These are phyloP conservation scores for Cutaneotrichosporon cyanovorans DNA, from an alignment of 1,284 basidiomycete genomes.

Conservation along the genomic window DNA sequence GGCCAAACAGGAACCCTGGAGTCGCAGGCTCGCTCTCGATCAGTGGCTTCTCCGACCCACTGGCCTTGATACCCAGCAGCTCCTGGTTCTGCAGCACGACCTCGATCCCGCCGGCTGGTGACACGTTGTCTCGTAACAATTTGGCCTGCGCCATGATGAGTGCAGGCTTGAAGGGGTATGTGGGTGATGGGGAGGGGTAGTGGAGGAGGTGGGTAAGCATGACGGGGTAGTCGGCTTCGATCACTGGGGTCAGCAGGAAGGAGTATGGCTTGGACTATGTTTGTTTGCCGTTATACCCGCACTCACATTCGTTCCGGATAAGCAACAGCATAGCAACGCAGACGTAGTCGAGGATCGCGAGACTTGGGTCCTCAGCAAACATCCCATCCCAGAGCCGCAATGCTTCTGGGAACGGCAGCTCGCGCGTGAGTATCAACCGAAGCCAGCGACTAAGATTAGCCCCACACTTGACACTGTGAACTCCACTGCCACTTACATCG, in stretches of 20 bases:
- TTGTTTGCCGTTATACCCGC: too few species aligned
- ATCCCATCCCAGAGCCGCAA: slow-evolving; percentile 84
- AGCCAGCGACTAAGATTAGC: slow-evolving; percentile 67
- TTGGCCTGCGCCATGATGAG: slow-evolving; percentile 75
- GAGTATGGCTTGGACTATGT: too few species aligned
- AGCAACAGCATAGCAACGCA: slow-evolving; percentile 87
- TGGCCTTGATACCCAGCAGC: slow-evolving; percentile 57
- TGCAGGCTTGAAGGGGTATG: slow-evolving; percentile 48
- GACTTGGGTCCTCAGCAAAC: slow-evolving; percentile 69
- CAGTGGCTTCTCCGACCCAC: slow-evolving; percentile 4
- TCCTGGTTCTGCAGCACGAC: slow-evolving; percentile 73
- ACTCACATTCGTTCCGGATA: slow-evolving; percentile 73
- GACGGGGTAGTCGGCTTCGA: slow-evolving; percentile 72
- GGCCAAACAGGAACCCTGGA: slow-evolving; percentile 3
- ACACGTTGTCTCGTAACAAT: slow-evolving; percentile 65
- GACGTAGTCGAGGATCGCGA: slow-evolving; percentile 68
- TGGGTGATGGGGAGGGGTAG: slow-evolving; percentile 55
- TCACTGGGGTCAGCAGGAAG: slow-evolving; percentile 49
- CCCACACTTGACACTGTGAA: too few species aligned
- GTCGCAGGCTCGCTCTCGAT: not conserved
- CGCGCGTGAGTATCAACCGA: slow-evolving; percentile 78
- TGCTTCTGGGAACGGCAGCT: slow-evolving; percentile 62
- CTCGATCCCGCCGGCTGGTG: slow-evolving; percentile 62
- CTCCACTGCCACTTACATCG: slow-evolving; percentile 58
- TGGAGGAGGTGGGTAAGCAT: slow-evolving; percentile 74